Conservation (phyloP, 768 basidiomycete genomes). For the Rhodotorula sphaerocarpa region DNA sequence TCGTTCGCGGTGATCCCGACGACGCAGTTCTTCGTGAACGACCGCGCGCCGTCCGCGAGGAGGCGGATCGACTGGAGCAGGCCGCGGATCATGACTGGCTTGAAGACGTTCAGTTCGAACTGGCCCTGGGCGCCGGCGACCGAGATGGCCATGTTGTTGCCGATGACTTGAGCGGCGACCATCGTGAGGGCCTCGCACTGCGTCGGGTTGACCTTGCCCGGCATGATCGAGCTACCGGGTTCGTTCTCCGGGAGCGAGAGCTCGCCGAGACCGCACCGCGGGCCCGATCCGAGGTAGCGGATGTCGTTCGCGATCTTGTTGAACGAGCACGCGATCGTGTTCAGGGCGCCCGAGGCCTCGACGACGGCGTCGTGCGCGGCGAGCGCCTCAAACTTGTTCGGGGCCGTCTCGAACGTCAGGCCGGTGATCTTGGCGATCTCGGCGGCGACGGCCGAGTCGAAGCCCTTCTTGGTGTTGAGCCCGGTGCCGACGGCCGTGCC, state of each 20-base stretch:
- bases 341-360: conserved; percentile 92
- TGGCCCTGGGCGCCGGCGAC: conserved; percentile 91
- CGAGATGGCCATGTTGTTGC: conserved; percentile 87
- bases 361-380: conserved; percentile 97
- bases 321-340: conserved; percentile 87
- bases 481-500: conserved; percentile 99
- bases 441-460: conserved; percentile 84
- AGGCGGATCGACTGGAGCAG: conserved; percentile 91
- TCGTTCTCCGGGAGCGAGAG: conserved; percentile 93
- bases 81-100: conserved; percentile 97
- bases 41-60: conserved; percentile 80
- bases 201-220: conserved; percentile 96
- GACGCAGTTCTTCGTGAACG: conserved; percentile 94
- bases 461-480: conserved; percentile 91
- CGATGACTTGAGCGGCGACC: conserved; percentile 98
- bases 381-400: conserved; percentile 99
- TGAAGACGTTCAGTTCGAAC: conserved; percentile 99
- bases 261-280: conserved; percentile 94
- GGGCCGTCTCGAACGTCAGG: conserved; percentile 85
- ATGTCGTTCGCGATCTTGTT: conserved; percentile 99
- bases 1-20: conserved; percentile 95
- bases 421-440: conserved; percentile 89
- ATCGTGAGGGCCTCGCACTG: conserved; percentile 98
- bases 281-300: conserved; percentile 92
- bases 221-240: conserved; percentile 99